Base-by-base conservation (phyloP, 257 asterid genomes). In the Nicotiana tabacum region DNA sequence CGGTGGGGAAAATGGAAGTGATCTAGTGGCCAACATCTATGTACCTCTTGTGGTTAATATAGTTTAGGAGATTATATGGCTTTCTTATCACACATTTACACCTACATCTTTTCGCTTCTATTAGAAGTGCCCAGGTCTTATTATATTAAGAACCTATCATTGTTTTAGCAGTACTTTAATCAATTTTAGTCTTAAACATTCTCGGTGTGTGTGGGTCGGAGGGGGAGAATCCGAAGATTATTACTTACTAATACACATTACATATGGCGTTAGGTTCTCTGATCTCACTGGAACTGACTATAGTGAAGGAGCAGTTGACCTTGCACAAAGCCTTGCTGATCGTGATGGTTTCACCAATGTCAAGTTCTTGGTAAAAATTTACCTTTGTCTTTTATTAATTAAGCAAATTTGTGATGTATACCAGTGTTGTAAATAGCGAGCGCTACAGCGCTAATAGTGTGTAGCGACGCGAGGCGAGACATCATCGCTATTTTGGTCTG, bases 281-380 rank as follows among this genome's bases (percentile, higher is more conserved):
- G 97, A 94, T 92, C 98, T 96, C 90, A 96, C 96, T 29, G 99
- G 98, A 83, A 94, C 92, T 81, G 98, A 96, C 88, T 96, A 96
- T 87, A 92, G 97, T 85, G 98, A 93, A 88, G 98, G 97, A 81
- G 99, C 98, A 77, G 87, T 96, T 82, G 93, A 90, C 85, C 92
- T 96, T 81, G 98, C 99, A 88, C 92, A 92, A 77, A 89, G 72
- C 82, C 95, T 96, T 85, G 94, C 96, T 48, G 95, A 85, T 48
- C 99, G 98, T 83, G 97, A 90, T 89, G 99, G 98, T 80, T 88
- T 93, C 81, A 83, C 97, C 83, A 88, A 87, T 79, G 90, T 94
- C 80, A 94, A 90, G 83, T 93, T 93, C 87, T 85, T 94, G 92
- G 99, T 96, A 91, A 24, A 39, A 82, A 78, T 60, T 66, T 46